Evolutionary conservation across 1,139 yeast genomes (phyloP).

Genomic region (Yamadazyma friedrichii): DNA sequence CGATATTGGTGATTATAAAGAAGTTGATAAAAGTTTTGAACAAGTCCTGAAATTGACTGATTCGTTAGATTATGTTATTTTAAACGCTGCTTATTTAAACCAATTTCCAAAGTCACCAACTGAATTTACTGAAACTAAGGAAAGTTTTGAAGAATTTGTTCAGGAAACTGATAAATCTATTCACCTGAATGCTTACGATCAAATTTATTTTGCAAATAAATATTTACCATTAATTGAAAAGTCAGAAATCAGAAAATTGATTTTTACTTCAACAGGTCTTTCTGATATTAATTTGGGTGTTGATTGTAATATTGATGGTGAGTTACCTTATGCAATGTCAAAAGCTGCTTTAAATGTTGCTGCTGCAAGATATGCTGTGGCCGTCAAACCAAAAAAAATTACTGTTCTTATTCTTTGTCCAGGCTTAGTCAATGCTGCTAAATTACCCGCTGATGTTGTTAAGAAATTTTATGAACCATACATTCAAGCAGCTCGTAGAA

Average conservation of each 20-base stretch:
- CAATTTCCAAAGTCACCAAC: neutral
- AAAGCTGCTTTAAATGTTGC: conserved; percentile 31
- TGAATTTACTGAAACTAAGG: neutral
- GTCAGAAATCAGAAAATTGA: conserved; percentile 19
- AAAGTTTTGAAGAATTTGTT: conserved; percentile 1
- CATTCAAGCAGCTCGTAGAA: no score
- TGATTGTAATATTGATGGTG: neutral
- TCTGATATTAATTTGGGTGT: conserved; percentile 17
- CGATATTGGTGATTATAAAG: neutral
- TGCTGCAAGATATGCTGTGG: conserved; percentile 16
- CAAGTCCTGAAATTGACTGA: conserved; percentile 12
- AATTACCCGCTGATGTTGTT: neutral
- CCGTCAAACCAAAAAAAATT: conserved; percentile 20
- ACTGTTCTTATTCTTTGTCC: conserved; percentile 25
- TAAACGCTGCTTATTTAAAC: conserved; percentile 12
- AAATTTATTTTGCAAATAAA: conserved; percentile 23
- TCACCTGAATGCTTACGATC: conserved; percentile 24
- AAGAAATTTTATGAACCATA: no score
- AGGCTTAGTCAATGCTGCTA: conserved; percentile 19
- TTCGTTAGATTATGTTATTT: conserved; percentile 14
- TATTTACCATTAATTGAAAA: conserved; percentile 22
- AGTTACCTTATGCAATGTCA: no score
- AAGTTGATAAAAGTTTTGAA: conserved; percentile 11
- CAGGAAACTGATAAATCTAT: conserved; percentile 15
- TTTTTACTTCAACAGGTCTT: conserved; percentile 20